Conservation (phyloP, 352 stramenopile genomes). For the Phytophthora meadii region DNA sequence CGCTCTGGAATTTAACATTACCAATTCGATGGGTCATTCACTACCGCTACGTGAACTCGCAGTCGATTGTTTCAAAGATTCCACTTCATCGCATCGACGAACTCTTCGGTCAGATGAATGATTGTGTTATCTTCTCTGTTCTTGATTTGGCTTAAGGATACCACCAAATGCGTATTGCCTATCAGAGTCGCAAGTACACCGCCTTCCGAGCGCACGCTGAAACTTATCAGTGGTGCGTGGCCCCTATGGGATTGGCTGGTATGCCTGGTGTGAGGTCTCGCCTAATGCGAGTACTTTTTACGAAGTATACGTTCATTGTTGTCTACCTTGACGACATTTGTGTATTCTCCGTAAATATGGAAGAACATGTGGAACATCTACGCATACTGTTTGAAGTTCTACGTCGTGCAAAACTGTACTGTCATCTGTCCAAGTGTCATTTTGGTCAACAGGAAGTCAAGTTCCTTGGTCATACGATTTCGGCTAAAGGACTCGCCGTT, state of each 20-base stretch:
- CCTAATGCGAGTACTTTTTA: conserved; percentile 45
- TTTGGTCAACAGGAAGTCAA: conserved; percentile 22
- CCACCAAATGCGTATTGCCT: conserved; percentile 33
- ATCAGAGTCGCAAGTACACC: conserved; percentile 28
- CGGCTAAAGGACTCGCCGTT: conserved; percentile 21
- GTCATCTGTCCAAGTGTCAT: conserved; percentile 26
- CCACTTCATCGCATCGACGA: conserved; percentile 25
- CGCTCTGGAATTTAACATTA: conserved; percentile 9
- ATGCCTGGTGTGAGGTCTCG: conserved; percentile 51
- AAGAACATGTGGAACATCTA: conserved; percentile 32
- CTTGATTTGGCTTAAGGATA: conserved; percentile 44
- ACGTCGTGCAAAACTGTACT: conserved; percentile 23
- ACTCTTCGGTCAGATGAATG: conserved; percentile 19
- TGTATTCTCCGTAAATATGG: conserved; percentile 27
- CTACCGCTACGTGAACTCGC: conserved; percentile 20
- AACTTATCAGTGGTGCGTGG: conserved; percentile 52
- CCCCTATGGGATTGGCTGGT: conserved; percentile 47
- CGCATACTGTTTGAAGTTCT: conserved; percentile 31
- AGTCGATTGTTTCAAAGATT: conserved; percentile 22
- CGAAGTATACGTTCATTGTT: conserved; percentile 41
- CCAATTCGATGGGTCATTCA: conserved; percentile 28
- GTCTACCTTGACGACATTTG: conserved; percentile 51
- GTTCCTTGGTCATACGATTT: conserved; percentile 29
- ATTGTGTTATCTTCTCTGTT: conserved; percentile 22
- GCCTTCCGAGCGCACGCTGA: conserved; percentile 43